Evolutionary conservation across 257 asterid species (phyloP).

Genomic region (Ajuga chamaepitys): DNA sequence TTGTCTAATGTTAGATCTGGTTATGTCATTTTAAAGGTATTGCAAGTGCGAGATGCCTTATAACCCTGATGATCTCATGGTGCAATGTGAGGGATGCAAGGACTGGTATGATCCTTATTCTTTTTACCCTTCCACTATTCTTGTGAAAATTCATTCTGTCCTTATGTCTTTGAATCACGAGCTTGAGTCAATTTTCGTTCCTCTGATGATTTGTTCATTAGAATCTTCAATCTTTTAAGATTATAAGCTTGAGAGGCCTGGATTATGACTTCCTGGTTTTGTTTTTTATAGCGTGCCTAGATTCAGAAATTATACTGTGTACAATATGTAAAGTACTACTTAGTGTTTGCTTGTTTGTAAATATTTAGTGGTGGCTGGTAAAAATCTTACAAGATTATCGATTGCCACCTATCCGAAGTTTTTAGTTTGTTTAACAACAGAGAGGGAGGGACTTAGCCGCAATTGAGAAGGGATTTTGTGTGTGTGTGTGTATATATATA

Average conservation of each 20-base stretch:
- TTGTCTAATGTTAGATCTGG: background rate
- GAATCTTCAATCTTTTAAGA: background rate
- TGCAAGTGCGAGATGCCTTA: slow-evolving; percentile 93
- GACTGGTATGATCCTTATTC: slow-evolving; percentile 32
- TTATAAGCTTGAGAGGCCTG: background rate
- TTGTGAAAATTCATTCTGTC: background rate
- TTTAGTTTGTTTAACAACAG: background rate
- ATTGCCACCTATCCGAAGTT: background rate
- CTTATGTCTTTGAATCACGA: background rate
- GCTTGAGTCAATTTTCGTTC: too few species aligned
- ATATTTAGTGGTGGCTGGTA: too few species aligned
- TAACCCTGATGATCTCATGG: slow-evolving; percentile 88
- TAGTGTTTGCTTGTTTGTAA: too few species aligned
- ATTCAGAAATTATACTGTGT: background rate
- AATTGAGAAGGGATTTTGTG: too few species aligned
- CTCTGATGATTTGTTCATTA: background rate
- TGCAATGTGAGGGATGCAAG: slow-evolving; percentile 79
- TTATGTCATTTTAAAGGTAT: slow-evolving; percentile 31
- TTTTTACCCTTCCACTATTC: background rate
- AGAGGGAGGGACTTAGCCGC: too few species aligned
- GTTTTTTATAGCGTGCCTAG: background rate
- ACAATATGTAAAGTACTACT: too few species aligned
- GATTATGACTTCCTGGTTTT: background rate
- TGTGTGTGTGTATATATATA: too few species aligned
- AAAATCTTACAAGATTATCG: background rate